These are phyloP conservation scores for Penicillium psychrofluorescens DNA, from an alignment of 495 filamentous ascomycete genomes.

Conservation along the genomic window DNA sequence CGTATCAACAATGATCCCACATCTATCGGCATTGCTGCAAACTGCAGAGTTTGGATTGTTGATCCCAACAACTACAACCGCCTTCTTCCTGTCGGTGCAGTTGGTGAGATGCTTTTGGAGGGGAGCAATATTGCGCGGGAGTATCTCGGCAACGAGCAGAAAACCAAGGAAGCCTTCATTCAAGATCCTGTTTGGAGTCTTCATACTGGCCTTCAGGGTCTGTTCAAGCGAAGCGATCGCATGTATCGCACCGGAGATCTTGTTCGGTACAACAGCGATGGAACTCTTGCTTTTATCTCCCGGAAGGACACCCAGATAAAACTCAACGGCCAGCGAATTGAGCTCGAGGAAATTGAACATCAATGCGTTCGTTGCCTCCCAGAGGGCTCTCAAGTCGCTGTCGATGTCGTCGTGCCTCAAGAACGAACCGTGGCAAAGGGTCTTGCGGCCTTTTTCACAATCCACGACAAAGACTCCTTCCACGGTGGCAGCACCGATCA, in stretches of 20 bases:
- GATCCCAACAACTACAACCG: conserved; percentile 48
- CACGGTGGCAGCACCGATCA: conserved; percentile 14
- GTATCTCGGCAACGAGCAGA: conserved; percentile 51
- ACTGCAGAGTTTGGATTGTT: conserved; percentile 50
- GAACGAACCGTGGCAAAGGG: conserved; percentile 26
- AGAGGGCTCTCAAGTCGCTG: conserved; percentile 27
- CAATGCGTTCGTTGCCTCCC: conserved; percentile 32
- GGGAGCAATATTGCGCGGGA: conserved; percentile 53
- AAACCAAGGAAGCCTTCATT: conserved; percentile 49
- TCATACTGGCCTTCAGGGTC: conserved; percentile 12
- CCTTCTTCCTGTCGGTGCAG: conserved; percentile 51
- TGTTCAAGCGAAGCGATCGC: conserved; percentile 21
- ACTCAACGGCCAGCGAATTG: conserved; percentile 58
- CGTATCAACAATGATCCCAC: conserved; percentile 30
- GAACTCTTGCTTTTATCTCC: conserved; percentile 44
- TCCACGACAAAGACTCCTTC: conserved; percentile 10
- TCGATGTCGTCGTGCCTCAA: conserved; percentile 35
- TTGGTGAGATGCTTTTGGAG: conserved; percentile 62
- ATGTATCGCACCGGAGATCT: conserved; percentile 47
- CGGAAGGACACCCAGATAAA: conserved; percentile 61
- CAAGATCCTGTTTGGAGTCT: conserved; percentile 44
- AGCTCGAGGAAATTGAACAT: conserved; percentile 59
- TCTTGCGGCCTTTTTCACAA: conserved; percentile 38
- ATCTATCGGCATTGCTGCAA: conserved; percentile 31
- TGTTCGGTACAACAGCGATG: conserved; percentile 46